A percentile compares a stretch with the other conserved stretches of the same genome.
phyloP scores from a whole-genome alignment of 768 basidiomycete species.

The Nidula microcarpa region DNA sequence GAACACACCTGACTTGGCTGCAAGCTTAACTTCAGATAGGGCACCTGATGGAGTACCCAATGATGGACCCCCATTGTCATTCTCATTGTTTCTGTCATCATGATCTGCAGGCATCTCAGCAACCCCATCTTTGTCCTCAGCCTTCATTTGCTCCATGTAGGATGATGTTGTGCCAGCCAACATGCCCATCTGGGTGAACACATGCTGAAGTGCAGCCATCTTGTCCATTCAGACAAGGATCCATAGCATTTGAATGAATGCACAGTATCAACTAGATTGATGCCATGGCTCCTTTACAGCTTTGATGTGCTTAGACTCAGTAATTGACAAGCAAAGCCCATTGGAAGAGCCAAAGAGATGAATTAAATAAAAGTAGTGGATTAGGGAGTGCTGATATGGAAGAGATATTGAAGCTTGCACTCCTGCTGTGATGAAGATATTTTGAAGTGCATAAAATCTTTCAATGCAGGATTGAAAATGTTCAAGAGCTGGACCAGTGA shows the following conservation, averaged over 20 bases:
- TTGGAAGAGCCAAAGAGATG: neutral
- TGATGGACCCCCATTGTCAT: neutral
- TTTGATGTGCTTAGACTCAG: neutral
- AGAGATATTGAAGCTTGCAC: neutral
- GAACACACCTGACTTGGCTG: neutral
- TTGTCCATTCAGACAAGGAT: neutral
- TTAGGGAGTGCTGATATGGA: neutral
- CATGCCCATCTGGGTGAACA: neutral
- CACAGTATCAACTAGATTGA: neutral
- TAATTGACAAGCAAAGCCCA: neutral
- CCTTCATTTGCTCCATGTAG: neutral
- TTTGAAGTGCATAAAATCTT: neutral
- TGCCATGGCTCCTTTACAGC: neutral
- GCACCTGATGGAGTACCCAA: neutral
- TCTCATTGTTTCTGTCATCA: no score
- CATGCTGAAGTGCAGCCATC: neutral
- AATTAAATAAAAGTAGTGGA: neutral
- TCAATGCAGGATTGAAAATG: constrained; percentile 1
- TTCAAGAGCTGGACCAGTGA: neutral
- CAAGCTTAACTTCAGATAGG: neutral
- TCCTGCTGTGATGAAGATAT: neutral
- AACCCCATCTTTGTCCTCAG: neutral
- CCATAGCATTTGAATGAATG: neutral
- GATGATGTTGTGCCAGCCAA: neutral
- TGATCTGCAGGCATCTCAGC: no score